Evolutionary conservation across 768 basidiomycete genomes (phyloP), one percentile per base, ranked within the genome.

Genomic region (Auricularia cornea): DNA sequence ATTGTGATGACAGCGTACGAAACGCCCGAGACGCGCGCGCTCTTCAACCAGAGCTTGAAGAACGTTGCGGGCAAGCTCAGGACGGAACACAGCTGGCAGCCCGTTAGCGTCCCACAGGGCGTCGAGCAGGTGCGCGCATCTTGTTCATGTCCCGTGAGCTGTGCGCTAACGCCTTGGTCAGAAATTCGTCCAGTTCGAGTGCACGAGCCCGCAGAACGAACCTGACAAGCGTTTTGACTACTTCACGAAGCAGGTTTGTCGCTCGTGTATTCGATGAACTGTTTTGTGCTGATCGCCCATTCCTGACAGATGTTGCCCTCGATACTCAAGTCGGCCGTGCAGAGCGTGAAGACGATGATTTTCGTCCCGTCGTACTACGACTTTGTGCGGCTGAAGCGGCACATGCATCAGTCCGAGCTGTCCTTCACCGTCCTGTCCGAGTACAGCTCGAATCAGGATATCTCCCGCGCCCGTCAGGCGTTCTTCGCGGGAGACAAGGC

Each of bases 301-400:
- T 23, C 60, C 20, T 35, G 68, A 20, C 31, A 94, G 91, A 76
- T 94, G 30, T 80, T 98, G 1, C 94, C 97, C 8, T 71, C 80
- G 18, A 76, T 97, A 28, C 77, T 94, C 54, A 94, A 93, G 75
- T 98, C 95, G 2, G 97, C 97, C 0, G 92, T 98, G 4, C 90
- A 92, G 74, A 92, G 94, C 67, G 80, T 85, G 30, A 93, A 94
- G 72, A 94, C 94, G 0, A 82, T 88, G 60, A 81, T 98, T 66
- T 91, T 98, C 72, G 78, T 99, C 20, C 94, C 97, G 0, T 95
- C 93, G 0, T 98, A 95, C 60, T 95, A 96, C 72, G 97, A 98
- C 75, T 98, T 95, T 72, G 91, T 98, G 63, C 85, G 94, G 26
- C 80, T 99, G 10, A 89, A 90, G 64, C 94, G 94, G 64, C 80